Evolutionary conservation across 176 grass and related monocot species (phyloP), one percentile per base, ranked within the genome.

Genomic region (Secale cereale): DNA sequence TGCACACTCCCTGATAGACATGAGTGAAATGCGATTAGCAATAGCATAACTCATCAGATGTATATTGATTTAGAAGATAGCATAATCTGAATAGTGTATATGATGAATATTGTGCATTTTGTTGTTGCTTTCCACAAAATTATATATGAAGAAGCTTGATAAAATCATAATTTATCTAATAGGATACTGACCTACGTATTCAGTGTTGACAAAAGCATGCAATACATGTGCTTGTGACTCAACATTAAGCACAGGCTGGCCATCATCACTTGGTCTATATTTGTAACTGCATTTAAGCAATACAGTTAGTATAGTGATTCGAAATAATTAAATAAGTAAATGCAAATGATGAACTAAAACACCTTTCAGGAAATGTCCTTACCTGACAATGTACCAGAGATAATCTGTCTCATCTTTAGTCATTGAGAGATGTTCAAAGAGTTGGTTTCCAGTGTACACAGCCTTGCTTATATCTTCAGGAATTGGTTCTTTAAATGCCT

Each of bases 341-440:
- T 59, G 3, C 22, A 75, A 83, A 66, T 59, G 57, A 36, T 46
- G 74, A 52, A 73, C 26, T 31, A 65, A 31, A 32, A 17, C 20
- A 28, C 10, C 1, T 41, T 78, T 68, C 1, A 26, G 27, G 50
- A 78, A 90, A 0, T 43, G 75, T 73, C 68, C 76, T 83, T 93
- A 98, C 96, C 91, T 85, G 22, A 80, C 84, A 35, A 83, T 88
- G 77, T 94, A 95, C 96, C 96, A 98, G 48, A 98, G 96, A 81
- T 98, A 98, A 78, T 98, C 96, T n/a, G 96, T 98, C 31, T 78
- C 78, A 82, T 98, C 96, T 89, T 94, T 89, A 52, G 93, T 98
- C 6, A 78, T 86, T n/a, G 89, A 71, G 71, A 95, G 83, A 85
- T 98, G 96, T 92, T 98, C 93, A 39, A 89, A 78, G n/a, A 98